Evolutionary conservation across 805 yeast genomes (phyloP).

Genomic region (Candida insectalens): DNA sequence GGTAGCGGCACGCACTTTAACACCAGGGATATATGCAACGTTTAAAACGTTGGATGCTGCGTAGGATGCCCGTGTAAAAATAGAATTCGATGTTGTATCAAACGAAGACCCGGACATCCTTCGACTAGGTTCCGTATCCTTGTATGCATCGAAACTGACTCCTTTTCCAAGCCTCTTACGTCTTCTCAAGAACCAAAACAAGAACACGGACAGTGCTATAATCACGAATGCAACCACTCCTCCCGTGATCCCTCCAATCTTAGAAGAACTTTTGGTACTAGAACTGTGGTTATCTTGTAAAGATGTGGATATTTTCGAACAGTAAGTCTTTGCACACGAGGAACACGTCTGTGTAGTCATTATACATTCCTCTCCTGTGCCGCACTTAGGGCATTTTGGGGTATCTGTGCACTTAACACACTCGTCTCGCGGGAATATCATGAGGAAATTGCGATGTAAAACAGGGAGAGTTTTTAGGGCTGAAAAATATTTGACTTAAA

Average conservation of each 20-base stretch:
- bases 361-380: conserved; percentile 41
- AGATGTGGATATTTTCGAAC: conserved; percentile 25
- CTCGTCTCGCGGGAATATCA: too few species aligned
- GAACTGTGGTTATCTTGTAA: conserved; percentile 11
- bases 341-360: conserved; percentile 47
- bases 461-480: too few species aligned
- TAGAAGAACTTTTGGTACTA: conserved; percentile 10
- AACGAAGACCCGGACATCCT: conserved; percentile 22
- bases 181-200: too few species aligned
- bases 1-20: conserved; percentile 40
- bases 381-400: conserved; percentile 48
- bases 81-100: conserved; percentile 43
- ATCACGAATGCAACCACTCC: conserved; percentile 59
- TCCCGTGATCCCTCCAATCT: conserved; percentile 58
- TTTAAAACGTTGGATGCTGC: conserved; percentile 87
- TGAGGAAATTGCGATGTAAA: too few species aligned
- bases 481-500: too few species aligned
- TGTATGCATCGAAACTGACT: conserved; percentile 31
- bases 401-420: conserved; percentile 24
- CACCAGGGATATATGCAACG: conserved; percentile 92
- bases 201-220: too few species aligned
- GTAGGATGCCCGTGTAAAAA: conserved; percentile 68
- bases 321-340: conserved; percentile 45
- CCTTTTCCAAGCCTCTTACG: too few species aligned
- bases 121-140: conserved; percentile 14